These are phyloP conservation scores for Colletotrichum plurivorum DNA, from an alignment of 2,329 filamentous ascomycete genomes.

Conservation along the genomic window DNA sequence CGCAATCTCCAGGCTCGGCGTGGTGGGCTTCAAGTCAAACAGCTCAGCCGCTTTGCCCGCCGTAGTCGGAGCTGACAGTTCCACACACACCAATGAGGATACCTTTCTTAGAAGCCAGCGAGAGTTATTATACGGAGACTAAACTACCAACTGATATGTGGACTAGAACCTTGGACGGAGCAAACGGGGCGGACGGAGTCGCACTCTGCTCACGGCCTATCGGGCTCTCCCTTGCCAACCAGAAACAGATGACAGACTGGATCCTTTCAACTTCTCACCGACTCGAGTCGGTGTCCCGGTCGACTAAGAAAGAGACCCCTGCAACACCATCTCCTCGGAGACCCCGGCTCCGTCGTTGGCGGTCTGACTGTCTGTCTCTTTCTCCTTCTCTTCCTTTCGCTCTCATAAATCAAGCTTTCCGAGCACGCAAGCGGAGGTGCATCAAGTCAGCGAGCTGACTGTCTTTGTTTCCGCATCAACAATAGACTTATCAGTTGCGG, in stretches of 20 bases:
- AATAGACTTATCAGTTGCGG: slow-evolving; percentile 5
- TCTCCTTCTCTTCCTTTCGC: background rate
- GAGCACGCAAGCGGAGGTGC: slow-evolving; percentile 7
- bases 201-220: slow-evolving; percentile 24
- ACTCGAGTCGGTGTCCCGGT: slow-evolving; percentile 29
- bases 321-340: slow-evolving; percentile 31
- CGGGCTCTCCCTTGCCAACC: slow-evolving; percentile 23
- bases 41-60: slow-evolving; percentile 7
- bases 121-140: background rate
- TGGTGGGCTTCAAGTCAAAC: slow-evolving; percentile 12
- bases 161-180: slow-evolving; percentile 10
- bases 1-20: slow-evolving; percentile 8
- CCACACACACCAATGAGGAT: background rate
- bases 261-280: slow-evolving; percentile 26
- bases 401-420: slow-evolving; percentile 23
- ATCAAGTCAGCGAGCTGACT: background rate
- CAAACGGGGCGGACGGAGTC: slow-evolving; percentile 23
- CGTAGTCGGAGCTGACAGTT: slow-evolving; percentile 27
- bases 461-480: background rate
- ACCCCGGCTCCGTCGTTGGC: slow-evolving; percentile 23
- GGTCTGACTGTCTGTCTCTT: slow-evolving; percentile 5
- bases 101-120: background rate
- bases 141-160: slow-evolving; percentile 18
- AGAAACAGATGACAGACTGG: slow-evolving; percentile 8
- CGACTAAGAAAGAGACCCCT: slow-evolving; percentile 6